phyloP scores from a whole-genome alignment of 2,329 filamentous ascomycete genomes.

The Fusarium circinatum region DNA sequence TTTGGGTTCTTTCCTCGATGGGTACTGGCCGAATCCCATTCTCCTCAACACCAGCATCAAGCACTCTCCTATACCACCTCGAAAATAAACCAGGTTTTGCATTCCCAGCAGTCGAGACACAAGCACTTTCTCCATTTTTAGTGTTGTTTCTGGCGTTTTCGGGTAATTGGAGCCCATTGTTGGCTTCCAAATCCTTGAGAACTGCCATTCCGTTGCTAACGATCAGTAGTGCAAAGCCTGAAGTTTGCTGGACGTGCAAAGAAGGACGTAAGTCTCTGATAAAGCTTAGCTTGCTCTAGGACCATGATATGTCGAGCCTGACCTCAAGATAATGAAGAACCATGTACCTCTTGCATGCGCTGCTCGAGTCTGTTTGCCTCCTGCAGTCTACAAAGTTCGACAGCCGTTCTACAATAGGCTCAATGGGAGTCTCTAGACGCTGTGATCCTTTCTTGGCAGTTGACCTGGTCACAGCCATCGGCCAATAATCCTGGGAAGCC shows the following conservation, averaged over 20 bases:
- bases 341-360: background rate
- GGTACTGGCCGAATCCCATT: slow-evolving; percentile 68
- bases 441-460: background rate
- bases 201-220: background rate
- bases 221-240: background rate
- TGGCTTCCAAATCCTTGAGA: slow-evolving; percentile 26
- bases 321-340: background rate
- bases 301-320: background rate
- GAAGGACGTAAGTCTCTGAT: background rate
- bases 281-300: background rate
- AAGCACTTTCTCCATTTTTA: slow-evolving; percentile 2
- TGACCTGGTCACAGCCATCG: background rate
- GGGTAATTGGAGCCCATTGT: background rate
- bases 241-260: background rate
- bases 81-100: slow-evolving; percentile 44
- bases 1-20: slow-evolving; percentile 62
- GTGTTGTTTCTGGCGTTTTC: background rate
- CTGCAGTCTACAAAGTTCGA: background rate
- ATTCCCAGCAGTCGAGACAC: slow-evolving; percentile 48
- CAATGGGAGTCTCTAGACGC: background rate
- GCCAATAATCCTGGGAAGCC: background rate
- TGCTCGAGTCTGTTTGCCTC: background rate
- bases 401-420: background rate
- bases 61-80: slow-evolving; percentile 55
- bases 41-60: slow-evolving; percentile 60